phyloP scores from a whole-genome alignment of 345 rosid species.

The Salix koriyanagi region DNA sequence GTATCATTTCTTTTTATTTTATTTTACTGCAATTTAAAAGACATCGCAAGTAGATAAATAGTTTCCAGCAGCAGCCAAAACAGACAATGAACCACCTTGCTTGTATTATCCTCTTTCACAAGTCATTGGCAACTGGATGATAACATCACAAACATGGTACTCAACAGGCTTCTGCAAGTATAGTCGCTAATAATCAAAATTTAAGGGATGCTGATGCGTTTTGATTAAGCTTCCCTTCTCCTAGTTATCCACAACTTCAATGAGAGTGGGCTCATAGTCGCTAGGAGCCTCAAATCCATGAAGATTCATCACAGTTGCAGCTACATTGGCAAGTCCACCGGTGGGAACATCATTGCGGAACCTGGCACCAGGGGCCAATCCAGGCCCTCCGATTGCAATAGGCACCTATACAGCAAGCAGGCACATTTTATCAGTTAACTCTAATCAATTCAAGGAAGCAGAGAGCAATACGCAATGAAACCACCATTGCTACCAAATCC shows the following conservation, averaged over 20 bases:
- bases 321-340: slow-evolving; percentile 89
- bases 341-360: slow-evolving; percentile 61
- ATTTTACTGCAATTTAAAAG: too few relatives aligned
- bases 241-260: slow-evolving; percentile 61
- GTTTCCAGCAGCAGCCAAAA: too few relatives aligned
- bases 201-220: background rate
- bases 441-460: background rate
- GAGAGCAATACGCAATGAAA: background rate
- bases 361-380: slow-evolving; percentile 55
- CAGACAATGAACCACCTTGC: too few relatives aligned
- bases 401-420: slow-evolving; percentile 52
- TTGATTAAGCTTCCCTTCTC: background rate
- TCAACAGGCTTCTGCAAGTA: slow-evolving; percentile 5
- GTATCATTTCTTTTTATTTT: too few relatives aligned
- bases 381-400: slow-evolving; percentile 94
- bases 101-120: background rate
- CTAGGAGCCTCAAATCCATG: slow-evolving; percentile 81
- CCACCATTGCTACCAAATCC: background rate
- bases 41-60: too few relatives aligned
- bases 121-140: background rate
- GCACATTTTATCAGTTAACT: background rate
- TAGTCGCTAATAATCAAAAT: background rate
- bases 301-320: slow-evolving; percentile 93
- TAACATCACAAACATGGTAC: background rate
- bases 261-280: slow-evolving; percentile 79